Evolutionary conservation across 768 basidiomycete species (phyloP).

Genomic region (Psilocybe cubensis): DNA sequence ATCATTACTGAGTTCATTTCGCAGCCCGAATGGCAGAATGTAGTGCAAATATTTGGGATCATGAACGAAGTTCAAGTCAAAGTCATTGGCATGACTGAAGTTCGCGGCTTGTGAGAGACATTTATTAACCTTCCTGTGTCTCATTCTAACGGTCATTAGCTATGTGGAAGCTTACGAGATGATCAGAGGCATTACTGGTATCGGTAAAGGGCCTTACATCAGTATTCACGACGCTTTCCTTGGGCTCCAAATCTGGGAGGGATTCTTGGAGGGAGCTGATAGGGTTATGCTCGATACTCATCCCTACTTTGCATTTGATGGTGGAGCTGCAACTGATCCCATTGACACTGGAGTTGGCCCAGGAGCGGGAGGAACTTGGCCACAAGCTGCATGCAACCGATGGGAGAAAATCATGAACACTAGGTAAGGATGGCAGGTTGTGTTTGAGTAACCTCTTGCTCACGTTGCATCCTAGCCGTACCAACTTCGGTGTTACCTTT

Average conservation of each 20-base stretch:
- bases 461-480: conserved; percentile 33
- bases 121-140: conserved; percentile 33
- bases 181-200: conserved; percentile 74
- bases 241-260: conserved; percentile 37
- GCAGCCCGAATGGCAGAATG: conserved; percentile 72
- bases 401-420: conserved; percentile 65
- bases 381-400: conserved; percentile 52
- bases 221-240: conserved; percentile 50
- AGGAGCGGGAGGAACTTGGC: conserved; percentile 49
- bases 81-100: conserved; percentile 56
- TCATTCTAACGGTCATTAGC: conserved; percentile 36
- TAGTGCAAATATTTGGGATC: conserved; percentile 67
- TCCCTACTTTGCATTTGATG: conserved; percentile 53
- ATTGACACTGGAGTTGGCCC: conserved; percentile 41
- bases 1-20: conserved; percentile 80
- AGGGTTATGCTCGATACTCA: conserved; percentile 44
- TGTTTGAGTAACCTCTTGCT: background rate
- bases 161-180: conserved; percentile 61
- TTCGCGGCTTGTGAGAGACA: conserved; percentile 73
- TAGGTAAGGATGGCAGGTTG: conserved; percentile 30
- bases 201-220: conserved; percentile 68
- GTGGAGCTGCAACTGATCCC: conserved; percentile 35
- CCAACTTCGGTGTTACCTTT: conserved; percentile 67
- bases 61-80: conserved; percentile 61
- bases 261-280: conserved; percentile 41